Evolutionary conservation across 345 rosid species (phyloP), one percentile per base, ranked within the genome.

Genomic region (Melastoma malabathricum): DNA sequence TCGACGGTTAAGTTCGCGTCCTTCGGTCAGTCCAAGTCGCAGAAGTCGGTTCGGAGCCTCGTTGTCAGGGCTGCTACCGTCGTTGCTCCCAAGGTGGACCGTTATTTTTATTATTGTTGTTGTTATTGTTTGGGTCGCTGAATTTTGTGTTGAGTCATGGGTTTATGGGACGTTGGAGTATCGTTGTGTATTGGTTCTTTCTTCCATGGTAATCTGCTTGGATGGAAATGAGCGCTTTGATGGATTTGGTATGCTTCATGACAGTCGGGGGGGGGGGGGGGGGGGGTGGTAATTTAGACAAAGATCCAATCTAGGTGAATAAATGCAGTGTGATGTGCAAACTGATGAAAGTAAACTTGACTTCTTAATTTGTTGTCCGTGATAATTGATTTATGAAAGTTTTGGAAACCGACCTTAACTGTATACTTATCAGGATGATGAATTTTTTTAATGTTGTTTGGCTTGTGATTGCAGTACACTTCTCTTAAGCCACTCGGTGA

Each of bases 81-180:
- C 2, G 94, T 92, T n/a, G 97, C 97, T 47, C 94, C 98, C 14
- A 92, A 87, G 94, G 98, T 92, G 47, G 47, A 29, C 17, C 25
- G 17, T 51, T 38, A 25, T 0, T 0, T 15, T 44, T 0, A 44
- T 14, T 20, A 16, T 38, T 18, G 17, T 18, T 2, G 6, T 8
- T 15, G 1, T 43, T 39, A 2, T 41, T 7, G 8, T 15, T 13
- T 15, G 44, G 23, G 18, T 51, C 14, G 44, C 43, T n/a, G 45
- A 22, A 23, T 13, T 18, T 29, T 43, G 16, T 4, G 10, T 55
- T 22, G 20, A 20, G 38, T 31, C 10, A 9, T 31, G 38, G 38
- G 38, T 31, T 31, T 31, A 31, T 31, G 38, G 2, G 38, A 31
- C 10, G 5, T 31, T 5, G 38, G 38, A 31, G 3, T 5, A 1